Conservation (phyloP, 2,329 filamentous ascomycete genomes). For the Paramyrothecium roridum region DNA sequence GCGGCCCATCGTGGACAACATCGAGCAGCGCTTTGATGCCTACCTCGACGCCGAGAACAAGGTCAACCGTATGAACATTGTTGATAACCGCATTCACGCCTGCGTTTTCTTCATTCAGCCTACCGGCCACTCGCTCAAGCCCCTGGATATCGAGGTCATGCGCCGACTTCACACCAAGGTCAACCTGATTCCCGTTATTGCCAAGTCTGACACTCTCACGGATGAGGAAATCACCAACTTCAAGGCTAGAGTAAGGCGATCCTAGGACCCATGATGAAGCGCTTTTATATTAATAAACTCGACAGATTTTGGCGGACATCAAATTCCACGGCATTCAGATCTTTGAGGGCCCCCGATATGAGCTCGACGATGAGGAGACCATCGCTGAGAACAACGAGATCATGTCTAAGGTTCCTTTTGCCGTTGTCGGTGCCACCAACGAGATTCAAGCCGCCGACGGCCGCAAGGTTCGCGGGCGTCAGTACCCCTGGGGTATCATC, state of each 20-base stretch:
- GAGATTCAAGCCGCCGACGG: conserved; percentile 91
- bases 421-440: conserved; percentile 93
- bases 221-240: conserved; percentile 93
- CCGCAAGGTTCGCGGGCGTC: conserved; percentile 90
- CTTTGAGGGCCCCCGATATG: conserved; percentile 97
- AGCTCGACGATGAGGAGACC: conserved; percentile 98
- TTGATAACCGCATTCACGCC: conserved; percentile 97
- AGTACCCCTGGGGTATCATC: conserved; percentile 97
- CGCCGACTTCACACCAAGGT: conserved; percentile 99
- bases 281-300: conserved; percentile 8
- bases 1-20: conserved; percentile 99
- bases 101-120: conserved; percentile 99
- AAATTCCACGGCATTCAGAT: conserved; percentile 97
- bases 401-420: conserved; percentile 99
- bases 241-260: conserved; percentile 85
- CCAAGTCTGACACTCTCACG: conserved; percentile 96
- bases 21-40: conserved; percentile 97
- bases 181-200: conserved; percentile 98
- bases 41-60: conserved; percentile 99
- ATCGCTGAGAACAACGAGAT: conserved; percentile 99
- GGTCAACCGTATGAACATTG: conserved; percentile 99
- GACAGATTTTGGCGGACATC: conserved; percentile 92
- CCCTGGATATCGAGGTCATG: conserved; percentile 98
- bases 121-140: conserved; percentile 97
- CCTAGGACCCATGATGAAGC: neutral